A percentile compares a stretch with the other conserved stretches of the same genome.
These are phyloP conservation scores for Stemphylium lycopersici DNA, from an alignment of 2,329 filamentous ascomycete genomes.

Conservation along the genomic window DNA sequence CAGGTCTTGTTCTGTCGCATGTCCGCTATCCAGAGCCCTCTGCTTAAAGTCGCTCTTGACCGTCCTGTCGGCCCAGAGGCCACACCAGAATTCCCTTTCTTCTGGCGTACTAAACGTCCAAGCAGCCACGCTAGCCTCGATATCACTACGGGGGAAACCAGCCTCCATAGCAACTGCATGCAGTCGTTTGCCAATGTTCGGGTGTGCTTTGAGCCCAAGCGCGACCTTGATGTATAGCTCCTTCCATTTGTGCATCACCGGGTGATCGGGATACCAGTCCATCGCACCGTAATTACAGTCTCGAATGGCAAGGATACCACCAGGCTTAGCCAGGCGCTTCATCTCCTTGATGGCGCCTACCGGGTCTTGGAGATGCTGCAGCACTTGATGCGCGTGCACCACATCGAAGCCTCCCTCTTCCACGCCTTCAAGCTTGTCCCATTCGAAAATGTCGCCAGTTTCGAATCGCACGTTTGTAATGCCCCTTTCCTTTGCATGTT, in stretches of 20 bases:
- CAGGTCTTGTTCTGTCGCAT: conserved; percentile 48
- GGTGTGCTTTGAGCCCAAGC: conserved; percentile 38
- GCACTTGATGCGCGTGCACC: conserved; percentile 65
- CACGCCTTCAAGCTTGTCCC: conserved; percentile 52
- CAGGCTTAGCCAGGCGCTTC: conserved; percentile 59
- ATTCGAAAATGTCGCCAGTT: conserved; percentile 51
- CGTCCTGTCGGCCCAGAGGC: conserved; percentile 47
- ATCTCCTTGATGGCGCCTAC: conserved; percentile 60
- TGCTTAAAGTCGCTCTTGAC: conserved; percentile 45
- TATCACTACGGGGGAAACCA: conserved; percentile 46
- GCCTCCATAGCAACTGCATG: conserved; percentile 50
- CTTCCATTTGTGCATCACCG: conserved; percentile 44
- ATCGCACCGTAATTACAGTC: conserved; percentile 45
- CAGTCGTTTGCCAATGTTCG: conserved; percentile 44
- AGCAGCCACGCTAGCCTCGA: conserved; percentile 48
- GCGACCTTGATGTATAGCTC: conserved; percentile 44
- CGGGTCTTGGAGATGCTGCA: conserved; percentile 62
- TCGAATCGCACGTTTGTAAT: conserved; percentile 50
- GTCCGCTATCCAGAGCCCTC: conserved; percentile 46
- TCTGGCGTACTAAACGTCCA: conserved; percentile 52
- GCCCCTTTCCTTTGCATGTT: conserved; percentile 45
- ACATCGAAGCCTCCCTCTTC: conserved; percentile 59
- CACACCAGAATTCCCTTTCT: conserved; percentile 50
- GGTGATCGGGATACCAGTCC: conserved; percentile 49
- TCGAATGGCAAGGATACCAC: conserved; percentile 59